phyloP scores from a whole-genome alignment of 2,329 filamentous ascomycete species.

The Cladosporium halotolerans region DNA sequence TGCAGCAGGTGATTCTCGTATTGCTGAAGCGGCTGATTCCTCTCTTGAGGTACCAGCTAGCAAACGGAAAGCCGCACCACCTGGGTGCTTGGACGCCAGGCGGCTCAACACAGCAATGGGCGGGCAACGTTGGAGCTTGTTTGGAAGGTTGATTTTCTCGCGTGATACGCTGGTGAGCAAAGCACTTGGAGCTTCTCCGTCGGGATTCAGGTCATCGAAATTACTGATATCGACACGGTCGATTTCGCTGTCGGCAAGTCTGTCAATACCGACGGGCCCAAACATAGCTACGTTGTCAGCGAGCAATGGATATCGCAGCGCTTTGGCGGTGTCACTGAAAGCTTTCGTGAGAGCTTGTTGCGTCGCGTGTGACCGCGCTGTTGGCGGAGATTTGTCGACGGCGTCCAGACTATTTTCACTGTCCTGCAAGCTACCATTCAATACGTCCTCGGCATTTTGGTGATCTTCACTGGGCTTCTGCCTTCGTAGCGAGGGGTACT shows the following conservation, averaged over 20 bases:
- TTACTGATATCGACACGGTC: not conserved
- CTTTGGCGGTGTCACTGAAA: not conserved
- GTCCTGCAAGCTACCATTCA: too few species aligned
- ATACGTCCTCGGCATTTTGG: not conserved
- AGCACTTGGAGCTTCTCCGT: too few species aligned
- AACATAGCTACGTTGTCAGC: not conserved
- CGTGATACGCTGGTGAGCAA: too few species aligned
- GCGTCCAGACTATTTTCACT: too few species aligned
- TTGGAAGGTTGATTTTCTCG: too few species aligned
- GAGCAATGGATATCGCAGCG: not conserved
- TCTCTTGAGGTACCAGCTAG: too few species aligned
- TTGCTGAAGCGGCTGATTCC: too few species aligned
- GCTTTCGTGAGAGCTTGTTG: not conserved
- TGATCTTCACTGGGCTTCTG: slow-evolving; percentile 12
- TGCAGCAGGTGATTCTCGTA: too few species aligned
- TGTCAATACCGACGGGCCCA: not conserved
- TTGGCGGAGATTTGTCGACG: not conserved
- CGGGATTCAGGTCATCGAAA: not conserved
- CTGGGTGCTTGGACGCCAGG: not conserved
- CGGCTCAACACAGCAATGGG: not conserved
- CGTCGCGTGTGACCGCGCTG: not conserved
- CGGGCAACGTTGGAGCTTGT: not conserved
- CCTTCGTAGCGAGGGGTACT: slow-evolving; percentile 18
- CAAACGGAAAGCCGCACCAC: not conserved
- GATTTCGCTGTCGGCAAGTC: not conserved